Conservation (phyloP, 2,329 filamentous ascomycete genomes). For the Pseudogymnoascus sp. region DNA sequence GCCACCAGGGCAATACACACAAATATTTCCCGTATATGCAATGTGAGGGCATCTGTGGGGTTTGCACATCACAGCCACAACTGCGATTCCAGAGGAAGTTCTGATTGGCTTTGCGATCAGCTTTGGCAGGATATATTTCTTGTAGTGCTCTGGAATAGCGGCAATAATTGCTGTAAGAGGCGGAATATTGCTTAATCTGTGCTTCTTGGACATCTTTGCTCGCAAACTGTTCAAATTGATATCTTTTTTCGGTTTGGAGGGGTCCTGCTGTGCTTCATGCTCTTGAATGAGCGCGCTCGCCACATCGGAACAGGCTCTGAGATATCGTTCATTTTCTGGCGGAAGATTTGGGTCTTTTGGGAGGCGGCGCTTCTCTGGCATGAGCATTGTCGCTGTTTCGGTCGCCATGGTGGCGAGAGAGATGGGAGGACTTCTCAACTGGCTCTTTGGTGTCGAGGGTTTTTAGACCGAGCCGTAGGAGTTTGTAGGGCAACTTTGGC, state of each 20-base stretch:
- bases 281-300: conserved; percentile 91
- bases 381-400: conserved; percentile 50
- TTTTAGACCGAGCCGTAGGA: not conserved
- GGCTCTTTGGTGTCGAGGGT: not conserved
- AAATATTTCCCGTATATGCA: conserved; percentile 97
- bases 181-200: conserved; percentile 78
- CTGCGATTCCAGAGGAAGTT: conserved; percentile 92
- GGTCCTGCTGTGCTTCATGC: conserved; percentile 72
- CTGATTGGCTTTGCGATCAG: conserved; percentile 94
- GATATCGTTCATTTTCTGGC: conserved; percentile 88
- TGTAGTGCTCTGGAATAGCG: conserved; percentile 98
- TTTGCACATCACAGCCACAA: conserved; percentile 99
- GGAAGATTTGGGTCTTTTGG: conserved; percentile 67
- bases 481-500: not conserved
- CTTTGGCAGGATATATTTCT: conserved; percentile 96
- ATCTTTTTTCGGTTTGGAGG: conserved; percentile 67
- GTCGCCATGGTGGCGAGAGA: conserved; percentile 51
- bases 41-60: conserved; percentile 96
- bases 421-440: not conserved
- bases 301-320: conserved; percentile 92
- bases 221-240: conserved; percentile 88
- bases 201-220: conserved; percentile 84
- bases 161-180: conserved; percentile 95
- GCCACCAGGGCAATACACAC: conserved; percentile 95
- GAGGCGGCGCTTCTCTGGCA: conserved; percentile 42